phyloP scores from a whole-genome alignment of 1,139 yeast genomes.

The Chernovozyma sophiae-reginae region DNA sequence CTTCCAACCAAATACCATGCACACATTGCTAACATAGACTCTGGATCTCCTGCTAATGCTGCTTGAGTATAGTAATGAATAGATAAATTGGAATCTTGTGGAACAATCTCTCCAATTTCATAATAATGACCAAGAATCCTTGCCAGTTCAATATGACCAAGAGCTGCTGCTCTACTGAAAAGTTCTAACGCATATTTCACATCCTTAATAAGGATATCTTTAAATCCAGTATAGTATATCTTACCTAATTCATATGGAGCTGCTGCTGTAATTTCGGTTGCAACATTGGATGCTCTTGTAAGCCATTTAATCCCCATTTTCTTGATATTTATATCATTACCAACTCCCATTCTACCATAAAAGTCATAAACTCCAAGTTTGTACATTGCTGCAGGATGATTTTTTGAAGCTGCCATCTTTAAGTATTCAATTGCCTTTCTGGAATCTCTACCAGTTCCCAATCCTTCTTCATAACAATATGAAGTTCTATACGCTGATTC shows the following conservation, averaged over 20 bases:
- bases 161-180: conserved; percentile 83
- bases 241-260: conserved; percentile 93
- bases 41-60: conserved; percentile 83
- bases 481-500: conserved; percentile 92
- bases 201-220: conserved; percentile 84
- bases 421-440: conserved; percentile 80
- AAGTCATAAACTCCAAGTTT: conserved; percentile 85
- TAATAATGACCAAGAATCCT: conserved; percentile 77
- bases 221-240: conserved; percentile 78
- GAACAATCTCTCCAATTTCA: conserved; percentile 77
- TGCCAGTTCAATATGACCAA: conserved; percentile 81
- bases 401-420: conserved; percentile 83
- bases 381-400: conserved; percentile 95
- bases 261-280: conserved; percentile 80
- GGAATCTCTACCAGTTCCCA: conserved; percentile 88
- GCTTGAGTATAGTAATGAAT: conserved; percentile 93
- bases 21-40: conserved; percentile 88
- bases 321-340: conserved; percentile 63
- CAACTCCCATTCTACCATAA: conserved; percentile 78
- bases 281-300: conserved; percentile 78
- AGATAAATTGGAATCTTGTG: conserved; percentile 78
- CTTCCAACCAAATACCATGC: conserved; percentile 96
- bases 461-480: conserved; percentile 86
- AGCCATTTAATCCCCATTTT: conserved; percentile 93
- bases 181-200: conserved; percentile 79